Percentiles rank a stretch among this genome's conserved stretches.
Evolutionary conservation across 164 flowering plant genomes (phyloP).

Genomic region (Umbellularia californica): DNA sequence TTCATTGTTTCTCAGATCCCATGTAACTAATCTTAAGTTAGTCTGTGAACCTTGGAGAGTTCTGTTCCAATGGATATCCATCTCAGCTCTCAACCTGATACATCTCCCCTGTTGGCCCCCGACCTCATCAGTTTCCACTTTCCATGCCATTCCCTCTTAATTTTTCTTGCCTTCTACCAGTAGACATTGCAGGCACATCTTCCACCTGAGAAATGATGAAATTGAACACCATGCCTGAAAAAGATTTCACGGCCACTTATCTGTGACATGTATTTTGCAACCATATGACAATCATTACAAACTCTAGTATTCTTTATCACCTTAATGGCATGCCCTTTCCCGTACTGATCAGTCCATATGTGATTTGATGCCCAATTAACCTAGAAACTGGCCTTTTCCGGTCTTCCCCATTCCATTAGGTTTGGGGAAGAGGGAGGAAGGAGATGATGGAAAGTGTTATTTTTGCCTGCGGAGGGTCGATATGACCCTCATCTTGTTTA

Average conservation of each 20-base stretch:
- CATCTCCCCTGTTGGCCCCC: not conserved
- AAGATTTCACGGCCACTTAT: constrained; percentile 38
- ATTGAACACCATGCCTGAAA: constrained; percentile 48
- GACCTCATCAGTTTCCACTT: not conserved
- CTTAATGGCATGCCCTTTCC: constrained; percentile 28
- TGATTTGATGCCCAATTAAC: constrained; percentile 13
- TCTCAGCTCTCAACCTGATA: not conserved
- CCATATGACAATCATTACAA: constrained; percentile 60
- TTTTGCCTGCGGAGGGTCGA: too few species aligned
- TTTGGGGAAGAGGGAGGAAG: too few species aligned
- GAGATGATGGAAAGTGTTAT: too few species aligned
- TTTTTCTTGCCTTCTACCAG: constrained; percentile 27
- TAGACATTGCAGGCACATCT: constrained; percentile 59
- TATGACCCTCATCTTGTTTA: too few species aligned
- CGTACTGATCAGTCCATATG: constrained; percentile 50
- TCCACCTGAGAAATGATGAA: constrained; percentile 60
- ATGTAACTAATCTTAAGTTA: not conserved
- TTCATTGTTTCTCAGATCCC: not conserved
- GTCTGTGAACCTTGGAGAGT: not conserved
- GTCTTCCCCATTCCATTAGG: too few species aligned
- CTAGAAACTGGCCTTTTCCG: too few species aligned
- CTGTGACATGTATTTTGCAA: constrained; percentile 51
- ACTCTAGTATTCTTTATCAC: constrained; percentile 54
- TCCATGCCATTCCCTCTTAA: not conserved
- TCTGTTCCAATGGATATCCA: not conserved